Evolutionary conservation across 1,139 yeast genomes (phyloP).

Genomic region (Lodderomyces metapsilosis): DNA sequence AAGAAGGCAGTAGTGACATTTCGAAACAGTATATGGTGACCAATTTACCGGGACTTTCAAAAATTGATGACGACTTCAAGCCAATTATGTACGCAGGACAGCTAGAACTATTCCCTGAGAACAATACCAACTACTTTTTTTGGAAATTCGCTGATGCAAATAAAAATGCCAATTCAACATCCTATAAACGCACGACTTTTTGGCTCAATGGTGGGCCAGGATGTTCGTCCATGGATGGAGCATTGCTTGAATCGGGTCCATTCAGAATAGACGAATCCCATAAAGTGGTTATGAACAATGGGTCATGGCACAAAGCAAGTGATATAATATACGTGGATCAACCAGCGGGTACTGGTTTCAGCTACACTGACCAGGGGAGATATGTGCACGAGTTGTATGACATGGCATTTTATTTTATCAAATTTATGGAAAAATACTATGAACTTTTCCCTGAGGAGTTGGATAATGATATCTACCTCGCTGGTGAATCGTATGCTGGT

Average conservation of each 20-base stretch:
- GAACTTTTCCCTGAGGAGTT: conserved; percentile 72
- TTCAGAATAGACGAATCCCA: conserved; percentile 55
- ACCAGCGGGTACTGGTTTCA: conserved; percentile 93
- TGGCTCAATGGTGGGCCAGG: conserved; percentile 99
- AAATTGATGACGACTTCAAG: conserved; percentile 29
- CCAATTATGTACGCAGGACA: conserved; percentile 76
- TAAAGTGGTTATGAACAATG: conserved; percentile 55
- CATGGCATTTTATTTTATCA: conserved; percentile 59
- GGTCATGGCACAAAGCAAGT: conserved; percentile 83
- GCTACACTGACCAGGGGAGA: conserved; percentile 44
- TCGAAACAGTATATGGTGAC: conserved; percentile 33
- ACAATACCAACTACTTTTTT: conserved; percentile 69
- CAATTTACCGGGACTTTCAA: conserved; percentile 41
- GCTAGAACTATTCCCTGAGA: conserved; percentile 51
- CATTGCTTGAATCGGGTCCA: conserved; percentile 91
- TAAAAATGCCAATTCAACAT: conserved; percentile 33
- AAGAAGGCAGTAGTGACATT: conserved; percentile 9
- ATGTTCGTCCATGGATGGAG: conserved; percentile 97
- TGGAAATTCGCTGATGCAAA: conserved; percentile 61
- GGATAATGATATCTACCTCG: conserved; percentile 65
- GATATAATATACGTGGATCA: conserved; percentile 88
- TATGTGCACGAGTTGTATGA: conserved; percentile 60
- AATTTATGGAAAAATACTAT: conserved; percentile 66
- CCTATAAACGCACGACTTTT: conserved; percentile 48
- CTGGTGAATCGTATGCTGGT: conserved; percentile 98